A percentile compares a stretch with the other conserved stretches of the same genome.
Conservation (phyloP, 2,329 filamentous ascomycete genomes). For the Phialocephala sp. region DNA sequence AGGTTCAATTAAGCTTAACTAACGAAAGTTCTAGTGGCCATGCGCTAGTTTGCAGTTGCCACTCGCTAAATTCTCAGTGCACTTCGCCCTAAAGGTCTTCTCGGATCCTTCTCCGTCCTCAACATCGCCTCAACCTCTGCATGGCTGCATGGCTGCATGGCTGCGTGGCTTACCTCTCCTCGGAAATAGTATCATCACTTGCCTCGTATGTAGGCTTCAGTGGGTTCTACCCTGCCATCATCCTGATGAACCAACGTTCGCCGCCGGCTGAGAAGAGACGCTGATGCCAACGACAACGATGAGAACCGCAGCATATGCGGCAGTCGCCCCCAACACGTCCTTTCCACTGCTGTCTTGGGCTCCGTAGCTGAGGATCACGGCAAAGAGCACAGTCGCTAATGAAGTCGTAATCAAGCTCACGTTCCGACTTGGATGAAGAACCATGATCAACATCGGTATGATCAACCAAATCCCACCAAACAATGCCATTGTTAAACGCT, state of each 20-base stretch:
- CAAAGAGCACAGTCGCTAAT: background rate
- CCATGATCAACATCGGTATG: background rate
- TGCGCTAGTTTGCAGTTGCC: no score
- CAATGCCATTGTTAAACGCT: background rate
- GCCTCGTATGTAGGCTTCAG: background rate
- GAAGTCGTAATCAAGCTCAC: background rate
- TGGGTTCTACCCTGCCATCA: background rate
- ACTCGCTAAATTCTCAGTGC: no score
- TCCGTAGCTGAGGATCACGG: background rate
- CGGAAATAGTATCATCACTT: no score
- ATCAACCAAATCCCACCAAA: background rate
- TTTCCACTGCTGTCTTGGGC: slow-evolving; percentile 2
- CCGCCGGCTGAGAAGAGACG: background rate
- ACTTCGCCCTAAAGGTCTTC: no score
- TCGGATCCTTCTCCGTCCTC: no score
- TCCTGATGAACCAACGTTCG: background rate
- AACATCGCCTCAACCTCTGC: no score
- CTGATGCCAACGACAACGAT: background rate
- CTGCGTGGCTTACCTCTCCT: no score
- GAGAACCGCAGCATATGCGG: slow-evolving; percentile 3
- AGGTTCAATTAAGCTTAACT: no score
- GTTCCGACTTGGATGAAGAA: background rate
- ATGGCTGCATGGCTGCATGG: no score
- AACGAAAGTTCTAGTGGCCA: no score
- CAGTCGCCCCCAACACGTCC: background rate